Evolutionary conservation across 2,329 filamentous ascomycete genomes (phyloP), one percentile per base, ranked within the genome.

Genomic region (Chaetothyriales sp.): DNA sequence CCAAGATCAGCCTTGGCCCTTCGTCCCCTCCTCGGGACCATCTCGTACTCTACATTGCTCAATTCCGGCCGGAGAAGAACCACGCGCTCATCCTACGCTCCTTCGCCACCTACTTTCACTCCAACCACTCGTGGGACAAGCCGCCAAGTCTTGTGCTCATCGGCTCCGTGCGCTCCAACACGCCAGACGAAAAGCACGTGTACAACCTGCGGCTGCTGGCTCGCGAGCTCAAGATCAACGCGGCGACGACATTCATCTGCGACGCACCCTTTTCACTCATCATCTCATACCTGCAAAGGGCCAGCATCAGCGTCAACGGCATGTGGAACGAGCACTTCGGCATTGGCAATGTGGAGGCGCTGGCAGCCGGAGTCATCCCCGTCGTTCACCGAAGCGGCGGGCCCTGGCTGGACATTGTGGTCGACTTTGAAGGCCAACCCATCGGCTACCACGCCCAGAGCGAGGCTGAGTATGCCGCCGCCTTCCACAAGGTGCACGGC

Each of bases 271-370:
- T 90, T 89, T 81, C 85, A 2, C 80, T 88, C 60, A 86, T 98
- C 50, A 74, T 95, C 8, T 77, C 85, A 29, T 89, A 86, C 79
- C 73, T 97, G 55, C 73, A 80, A 50, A 81, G 74, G 56, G 82
- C 85, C 3, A 90, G 81, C 18, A 79, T 98, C 1, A 92, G 92
- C 48, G 89, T 94, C 28, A 98, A 98, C 62, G 88, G 86, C 63
- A 98, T 98, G 92, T 98, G 92, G 90, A 97, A 95, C 66, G 92
- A 98, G 71, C 92, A 98, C 68, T 98, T 98, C 66, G 92, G 92
- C 19, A 98, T 98, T 54, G 92, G 92, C 1, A 89, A 97, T 15
- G 92, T 98, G 43, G 92, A 98, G 72, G 98, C 97, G 65, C 89
- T 97, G 66, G 92, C 92, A 3, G 92, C 92, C 0, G 92, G 92